Base-by-base conservation (phyloP, 2,329 filamentous ascomycete genomes). In the Seiridium unicorne region DNA sequence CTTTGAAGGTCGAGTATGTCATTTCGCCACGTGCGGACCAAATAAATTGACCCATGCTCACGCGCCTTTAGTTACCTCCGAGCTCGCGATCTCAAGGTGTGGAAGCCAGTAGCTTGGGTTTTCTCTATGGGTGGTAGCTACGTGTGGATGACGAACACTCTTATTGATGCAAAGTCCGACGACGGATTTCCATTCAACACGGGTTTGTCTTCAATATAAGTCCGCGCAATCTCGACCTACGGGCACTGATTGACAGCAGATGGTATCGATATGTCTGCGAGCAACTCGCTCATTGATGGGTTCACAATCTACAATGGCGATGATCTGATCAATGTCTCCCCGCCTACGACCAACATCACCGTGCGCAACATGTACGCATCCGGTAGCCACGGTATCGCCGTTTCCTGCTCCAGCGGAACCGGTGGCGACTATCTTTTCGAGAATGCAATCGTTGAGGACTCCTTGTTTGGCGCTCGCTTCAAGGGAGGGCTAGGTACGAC, bases 171-270 rank as follows among this genome's bases (percentile, higher is more conserved):
- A 1, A 55, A 61, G 13, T 67, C 65, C 0, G 46, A 58, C 13
- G 57, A 63, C 10, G 62, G 62, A 0, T 67, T 66, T 46, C 64
- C 64, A 5, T 65, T 67, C 57, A 67, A 67, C 58, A 66, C 65
- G 7, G 63, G 38, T 42, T 42, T 42, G 38, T 42, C 59, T 63
- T 26, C 18, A 26, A 26, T 26, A 26, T 26, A 26, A 26, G 18
- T 26, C 18, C 18, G 18, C 18, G 18, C 18, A 26, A 26, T 26
- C 18, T 26, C 18, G 18, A 26, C 18, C 18, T 26, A 26, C 18
- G 18, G 18, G 18, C 18, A 26, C 18, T 26, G 18, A 26, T 26
- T 26, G 18, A 26, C 13, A 8, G 7, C 38, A 42, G 38, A 66
- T 18, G 65, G 65, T n/a, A 62, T 67, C 18, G 65, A 67, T 51